Evolutionary conservation across 1,284 basidiomycete genomes (phyloP), one percentile per base, ranked within the genome.

Genomic region (Malassezia dermatis): DNA sequence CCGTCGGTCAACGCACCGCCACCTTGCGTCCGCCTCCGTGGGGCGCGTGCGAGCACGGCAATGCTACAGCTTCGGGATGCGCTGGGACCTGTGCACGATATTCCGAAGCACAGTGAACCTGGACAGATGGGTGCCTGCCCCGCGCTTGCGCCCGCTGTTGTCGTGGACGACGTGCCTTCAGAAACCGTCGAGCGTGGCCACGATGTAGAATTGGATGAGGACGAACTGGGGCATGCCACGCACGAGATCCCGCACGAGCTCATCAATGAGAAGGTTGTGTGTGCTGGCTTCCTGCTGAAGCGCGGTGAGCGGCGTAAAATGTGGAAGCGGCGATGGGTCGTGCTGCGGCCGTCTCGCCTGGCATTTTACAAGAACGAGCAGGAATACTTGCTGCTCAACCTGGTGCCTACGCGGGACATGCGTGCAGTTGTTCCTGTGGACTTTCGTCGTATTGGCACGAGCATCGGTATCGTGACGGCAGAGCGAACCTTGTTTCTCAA

Each of bases 241-340:
- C 61, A 74, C 69, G 67, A 66, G n/a, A 62, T 61, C 23, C 63
- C 63, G 10, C 55, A 61, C 40, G 64, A 68, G 52, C 58, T 73
- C 51, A 83, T 75, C 54, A 70, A 66, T 53, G 88, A 90, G 72
- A 81, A 81, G 48, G 84, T 88, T 34, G 80, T 94, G 73, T 93
- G 89, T 77, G 83, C 85, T 21, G 91, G 91, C 2, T 94, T 90
- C 77, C 78, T 96, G 48, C 85, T 83, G 81, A 95, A 95, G 80
- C 93, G 90, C 79, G 91, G 93, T 63, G 89, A 96, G 77, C 82
- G 89, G 60, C 81, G 94, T 76, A 96, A 95, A 85, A 89, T 85
- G 1, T 98, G 93, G 93, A 96, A 96, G 80, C 91, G 91, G 78
- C 82, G 93, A 32, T 98, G 93, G 93, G 98, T 96, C 66, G 94